These are phyloP conservation scores for Camelina hispida DNA, from an alignment of 345 rosid genomes.

Conservation along the genomic window DNA sequence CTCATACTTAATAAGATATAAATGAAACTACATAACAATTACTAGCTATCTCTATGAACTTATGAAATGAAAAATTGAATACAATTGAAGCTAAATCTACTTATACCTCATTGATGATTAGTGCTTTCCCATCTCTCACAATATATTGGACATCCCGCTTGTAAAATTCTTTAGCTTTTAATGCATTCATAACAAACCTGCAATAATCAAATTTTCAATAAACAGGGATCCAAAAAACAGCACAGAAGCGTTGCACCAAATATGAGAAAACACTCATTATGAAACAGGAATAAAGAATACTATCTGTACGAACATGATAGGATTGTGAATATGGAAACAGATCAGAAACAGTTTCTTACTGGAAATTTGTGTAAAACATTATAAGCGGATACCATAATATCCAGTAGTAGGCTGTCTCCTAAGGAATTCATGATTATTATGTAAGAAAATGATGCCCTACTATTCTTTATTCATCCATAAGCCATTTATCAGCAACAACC, in stretches of 20 bases:
- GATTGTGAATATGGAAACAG: not conserved
- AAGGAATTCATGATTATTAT: not conserved
- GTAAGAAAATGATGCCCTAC: constrained; percentile 19
- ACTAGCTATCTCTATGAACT: not conserved
- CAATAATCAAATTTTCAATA: constrained; percentile 30
- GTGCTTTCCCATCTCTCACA: constrained; percentile 91
- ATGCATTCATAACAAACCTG: constrained; percentile 95
- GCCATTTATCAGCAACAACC: constrained; percentile 5
- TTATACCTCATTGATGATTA: constrained; percentile 92
- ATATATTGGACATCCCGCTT: constrained; percentile 90
- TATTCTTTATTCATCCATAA: constrained; percentile 27
- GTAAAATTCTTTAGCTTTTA: constrained; percentile 97
- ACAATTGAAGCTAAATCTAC: constrained; percentile 13
- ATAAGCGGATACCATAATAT: not conserved
- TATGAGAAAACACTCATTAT: constrained; percentile 3
- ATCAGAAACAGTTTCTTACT: constrained; percentile 20
- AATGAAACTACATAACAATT: not conserved
- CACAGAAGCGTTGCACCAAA: constrained; percentile 9
- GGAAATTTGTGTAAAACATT: not conserved
- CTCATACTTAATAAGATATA: not conserved
- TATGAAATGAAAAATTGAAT: constrained; percentile 15
- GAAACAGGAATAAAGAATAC: not conserved
- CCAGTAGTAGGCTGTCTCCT: constrained; percentile 6
- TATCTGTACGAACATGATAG: not conserved
- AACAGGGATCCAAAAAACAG: constrained; percentile 15